Conservation (phyloP, 176 grass and related monocot genomes). For the Alloteropsis semialata region DNA sequence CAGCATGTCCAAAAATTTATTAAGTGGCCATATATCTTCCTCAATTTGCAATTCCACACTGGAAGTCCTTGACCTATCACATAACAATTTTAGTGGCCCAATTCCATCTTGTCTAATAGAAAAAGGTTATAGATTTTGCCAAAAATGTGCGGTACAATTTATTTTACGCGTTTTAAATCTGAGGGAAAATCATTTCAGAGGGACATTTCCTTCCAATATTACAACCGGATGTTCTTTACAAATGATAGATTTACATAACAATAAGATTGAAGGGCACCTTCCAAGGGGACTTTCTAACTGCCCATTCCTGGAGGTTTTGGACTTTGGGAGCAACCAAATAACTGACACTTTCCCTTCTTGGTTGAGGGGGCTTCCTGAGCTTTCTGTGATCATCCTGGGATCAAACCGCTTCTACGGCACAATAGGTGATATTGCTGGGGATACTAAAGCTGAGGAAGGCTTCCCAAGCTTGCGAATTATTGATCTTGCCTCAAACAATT, state of each 20-base stretch:
- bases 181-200: conserved; percentile 29
- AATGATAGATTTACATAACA: conserved; percentile 33
- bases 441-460: too few relatives aligned
- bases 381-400: background rate
- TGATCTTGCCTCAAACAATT: conserved; percentile 19
- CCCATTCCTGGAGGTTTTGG: background rate
- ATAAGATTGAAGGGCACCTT: background rate
- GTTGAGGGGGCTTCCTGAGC: background rate
- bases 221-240: background rate
- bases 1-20: conserved; percentile 19
- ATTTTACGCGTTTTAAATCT: background rate
- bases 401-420: conserved; percentile 24
- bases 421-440: background rate
- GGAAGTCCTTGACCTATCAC: background rate
- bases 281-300: conserved; percentile 15
- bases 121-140: accelerated
- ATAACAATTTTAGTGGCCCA: conserved; percentile 22
- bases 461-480: conserved; percentile 32
- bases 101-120: conserved; percentile 28
- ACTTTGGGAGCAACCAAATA: conserved; percentile 11
- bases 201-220: background rate
- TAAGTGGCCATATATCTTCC: background rate
- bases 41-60: background rate
- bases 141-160: too few relatives aligned
- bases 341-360: conserved; percentile 28